phyloP scores from a whole-genome alignment of 129 eudicot species.

The Silybum marianum region DNA sequence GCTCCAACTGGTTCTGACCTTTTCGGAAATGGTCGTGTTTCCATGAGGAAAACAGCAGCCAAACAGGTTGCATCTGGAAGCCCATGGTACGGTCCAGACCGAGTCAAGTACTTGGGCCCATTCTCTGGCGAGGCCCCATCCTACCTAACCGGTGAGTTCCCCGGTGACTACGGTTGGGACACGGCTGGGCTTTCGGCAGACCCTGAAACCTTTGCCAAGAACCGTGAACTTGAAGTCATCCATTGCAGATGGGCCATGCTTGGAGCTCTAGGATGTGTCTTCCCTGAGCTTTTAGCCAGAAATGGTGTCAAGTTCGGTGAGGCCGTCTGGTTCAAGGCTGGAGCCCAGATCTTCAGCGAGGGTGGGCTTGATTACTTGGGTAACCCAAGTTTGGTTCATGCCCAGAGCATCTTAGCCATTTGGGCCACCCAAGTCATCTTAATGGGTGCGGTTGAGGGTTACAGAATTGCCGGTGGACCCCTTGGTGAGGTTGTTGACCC shows the following conservation, averaged over 20 bases:
- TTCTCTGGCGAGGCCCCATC: slow-evolving; percentile 27
- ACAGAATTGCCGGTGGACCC: not conserved
- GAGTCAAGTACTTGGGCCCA: slow-evolving; percentile 31
- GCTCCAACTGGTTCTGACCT: slow-evolving; percentile 8
- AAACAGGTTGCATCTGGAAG: slow-evolving; percentile 14
- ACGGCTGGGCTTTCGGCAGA: slow-evolving; percentile 28
- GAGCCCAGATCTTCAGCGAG: slow-evolving; percentile 30
- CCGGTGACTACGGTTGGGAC: slow-evolving; percentile 33
- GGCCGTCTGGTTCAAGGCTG: slow-evolving; percentile 36
- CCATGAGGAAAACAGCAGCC: not conserved
- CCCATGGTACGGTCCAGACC: slow-evolving; percentile 33
- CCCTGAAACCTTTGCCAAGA: slow-evolving; percentile 29
- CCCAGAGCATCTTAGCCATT: slow-evolving; percentile 25
- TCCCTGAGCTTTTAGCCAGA: slow-evolving; percentile 22
- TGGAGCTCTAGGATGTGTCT: slow-evolving; percentile 24
- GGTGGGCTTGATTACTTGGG: slow-evolving; percentile 34
- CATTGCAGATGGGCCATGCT: slow-evolving; percentile 36
- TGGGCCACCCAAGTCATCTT: slow-evolving; percentile 28
- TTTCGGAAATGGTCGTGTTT: not conserved
- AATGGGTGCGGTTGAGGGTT: slow-evolving; percentile 17
- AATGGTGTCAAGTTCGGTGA: slow-evolving; percentile 30
- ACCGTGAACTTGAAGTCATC: slow-evolving; percentile 28
- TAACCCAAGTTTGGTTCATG: slow-evolving; percentile 29
- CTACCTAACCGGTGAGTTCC: slow-evolving; percentile 25
- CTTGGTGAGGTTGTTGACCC: not conserved